Base-by-base conservation (phyloP, 2,329 filamentous ascomycete genomes). In the Scortechinia acanthostroma region DNA sequence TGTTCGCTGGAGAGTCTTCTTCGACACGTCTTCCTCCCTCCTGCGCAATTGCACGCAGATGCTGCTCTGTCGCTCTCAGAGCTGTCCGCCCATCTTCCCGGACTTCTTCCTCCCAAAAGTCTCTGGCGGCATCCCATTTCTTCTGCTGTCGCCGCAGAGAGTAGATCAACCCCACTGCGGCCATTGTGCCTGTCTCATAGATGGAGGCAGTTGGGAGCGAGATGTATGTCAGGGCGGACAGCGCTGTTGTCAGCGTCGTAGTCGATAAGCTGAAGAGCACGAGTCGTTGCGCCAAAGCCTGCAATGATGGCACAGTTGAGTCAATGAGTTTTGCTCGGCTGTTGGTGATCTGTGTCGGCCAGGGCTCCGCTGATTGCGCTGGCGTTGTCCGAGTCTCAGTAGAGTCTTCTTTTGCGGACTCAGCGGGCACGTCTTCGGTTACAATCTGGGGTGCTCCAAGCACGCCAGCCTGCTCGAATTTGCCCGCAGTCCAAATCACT, bases 141-240 rank as follows among this genome's bases (percentile, higher is more conserved):
- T 64, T 73, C 56, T 83, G 79, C 62, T 82, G 68, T 6, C 76
- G 65, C 19, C 76, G 63, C 33, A 82, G 53, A 2, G 73, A 72
- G 59, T 75, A 77, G 2, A 77, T 74, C 6, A 80, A 53, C 2
- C 79, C 79, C 2, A 82, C 58, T 0, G 76, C 75, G 1, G 71
- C 74, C n/a, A 83, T 63, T 2, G 75, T 76, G 28, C 76, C 71
- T 3, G 76, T 74, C 56, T 81, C 77, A 47, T 79, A 80, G 1
- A 75, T 46, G 1, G 70, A 70, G 4, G 72, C 66, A 0, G 71
- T 63, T 0, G 71, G 67, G 5, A 72, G 55, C 15, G 76, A 77
- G 16, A 77, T 51, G 56, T 76, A 80, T 3, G 78, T 66, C 46
- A 81, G 68, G 0, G 64, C 70, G 0, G 73, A 74, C 2, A 82